Conservation (phyloP, 1,284 basidiomycete genomes). For the Malassezia dermatis region DNA sequence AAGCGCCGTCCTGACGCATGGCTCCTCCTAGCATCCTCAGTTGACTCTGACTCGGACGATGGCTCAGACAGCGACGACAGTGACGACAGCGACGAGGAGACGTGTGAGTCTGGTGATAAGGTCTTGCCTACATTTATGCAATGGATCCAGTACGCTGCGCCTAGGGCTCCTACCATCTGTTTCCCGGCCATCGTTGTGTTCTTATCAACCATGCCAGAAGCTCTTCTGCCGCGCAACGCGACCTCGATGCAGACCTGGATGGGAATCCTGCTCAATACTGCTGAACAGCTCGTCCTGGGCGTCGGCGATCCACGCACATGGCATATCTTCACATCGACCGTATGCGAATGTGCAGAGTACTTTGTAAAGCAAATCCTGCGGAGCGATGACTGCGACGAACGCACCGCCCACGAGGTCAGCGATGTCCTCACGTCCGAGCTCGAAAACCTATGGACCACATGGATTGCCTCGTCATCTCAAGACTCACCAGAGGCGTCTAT, state of each 20-base stretch:
- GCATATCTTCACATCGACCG: conserved; percentile 58
- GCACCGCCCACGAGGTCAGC: background rate
- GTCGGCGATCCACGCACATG: conserved; percentile 2
- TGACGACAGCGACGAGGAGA: conserved; percentile 20
- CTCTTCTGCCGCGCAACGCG: conserved; percentile 47
- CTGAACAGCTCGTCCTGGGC: conserved; percentile 56
- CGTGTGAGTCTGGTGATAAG: conserved; percentile 16
- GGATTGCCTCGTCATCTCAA: background rate
- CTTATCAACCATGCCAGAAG: conserved; percentile 63
- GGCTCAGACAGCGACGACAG: conserved; percentile 18
- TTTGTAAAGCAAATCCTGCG: conserved; percentile 45
- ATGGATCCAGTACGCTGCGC: conserved; percentile 65
- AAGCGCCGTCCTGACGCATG: conserved; percentile 36
- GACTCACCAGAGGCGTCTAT: background rate
- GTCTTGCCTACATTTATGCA: conserved; percentile 53
- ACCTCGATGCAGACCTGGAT: conserved; percentile 54
- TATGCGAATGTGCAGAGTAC: conserved; percentile 62
- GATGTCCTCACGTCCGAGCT: conserved; percentile 16
- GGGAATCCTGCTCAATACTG: conserved; percentile 64
- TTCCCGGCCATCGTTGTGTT: conserved; percentile 69
- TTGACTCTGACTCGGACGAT: conserved; percentile 6
- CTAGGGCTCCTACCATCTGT: conserved; percentile 61
- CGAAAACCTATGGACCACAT: background rate
- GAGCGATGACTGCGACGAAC: background rate
- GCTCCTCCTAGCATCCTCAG: conserved; percentile 17